Evolutionary conservation across 2,329 filamentous ascomycete genomes (phyloP), one percentile per base, ranked within the genome.

Genomic region (Arthrobotrys megalospora): DNA sequence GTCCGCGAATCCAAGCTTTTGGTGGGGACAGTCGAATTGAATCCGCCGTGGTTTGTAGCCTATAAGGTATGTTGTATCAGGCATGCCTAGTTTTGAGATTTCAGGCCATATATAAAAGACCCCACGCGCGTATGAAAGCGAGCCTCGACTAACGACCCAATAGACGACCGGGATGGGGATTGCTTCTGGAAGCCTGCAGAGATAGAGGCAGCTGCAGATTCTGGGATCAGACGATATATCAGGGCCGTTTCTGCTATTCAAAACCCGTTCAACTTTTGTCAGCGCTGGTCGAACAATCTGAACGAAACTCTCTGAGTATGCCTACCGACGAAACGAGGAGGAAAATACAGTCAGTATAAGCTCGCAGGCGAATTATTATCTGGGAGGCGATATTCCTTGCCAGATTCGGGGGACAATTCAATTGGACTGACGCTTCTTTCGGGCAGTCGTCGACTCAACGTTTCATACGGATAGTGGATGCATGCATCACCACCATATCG

Each of bases 41-140:
- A 41, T 6, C 14, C 19, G 36, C 36, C 34, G 34, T 12, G 36
- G 7, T 43, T 43, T 12, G 55, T 60, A 60, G 19, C 55, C 55
- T 41, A n/a, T 43, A 60, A 60, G 55, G 55, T 60, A 60, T 19
- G 55, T 60, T 28, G 19, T 43, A 60, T 60, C 55, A 60, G 55
- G 55, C 55, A 60, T 60, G 55, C 55, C 55, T 60, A 60, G 55
- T 43, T 60, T 28, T 28, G 24, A 28, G 24, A 28, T 28, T 60
- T 60, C 55, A 60, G 55, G 55, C 55, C 55, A 60, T 60, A 43
- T 60, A 60, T 60, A 43, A 28, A 34, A 32, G 1, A 19, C 34
- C 55, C 55, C 55, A 60, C 34, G 55, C 55, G 55, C 19, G n/a
- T 34, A 16, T 43, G 24, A 60, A 60, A 41, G 28, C 36, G 19